A percentile compares a stretch with the other conserved stretches of the same genome.
These are phyloP conservation scores for Aegilops tauschii DNA, from an alignment of 176 grass and related monocot species.

Conservation along the genomic window DNA sequence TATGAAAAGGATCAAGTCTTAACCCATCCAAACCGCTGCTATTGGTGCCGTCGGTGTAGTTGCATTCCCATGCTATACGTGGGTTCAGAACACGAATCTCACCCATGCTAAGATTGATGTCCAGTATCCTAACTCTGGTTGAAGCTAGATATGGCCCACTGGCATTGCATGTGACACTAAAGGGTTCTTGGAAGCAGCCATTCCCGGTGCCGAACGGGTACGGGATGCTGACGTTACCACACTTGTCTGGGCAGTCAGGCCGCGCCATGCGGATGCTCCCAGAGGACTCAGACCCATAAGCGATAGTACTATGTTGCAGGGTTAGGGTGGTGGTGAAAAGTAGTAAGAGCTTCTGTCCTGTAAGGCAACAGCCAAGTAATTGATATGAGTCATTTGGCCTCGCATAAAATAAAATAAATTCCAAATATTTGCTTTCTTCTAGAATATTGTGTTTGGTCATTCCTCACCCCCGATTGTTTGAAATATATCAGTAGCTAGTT, in stretches of 20 bases:
- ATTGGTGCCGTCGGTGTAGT: neutral
- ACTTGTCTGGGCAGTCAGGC: slow-evolving; percentile 29
- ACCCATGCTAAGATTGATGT: neutral
- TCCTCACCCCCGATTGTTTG: neutral
- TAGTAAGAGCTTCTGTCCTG: neutral
- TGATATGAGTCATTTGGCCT: neutral
- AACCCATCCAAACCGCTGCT: neutral
- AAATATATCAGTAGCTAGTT: neutral
- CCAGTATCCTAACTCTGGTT: neutral
- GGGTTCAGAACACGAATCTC: neutral
- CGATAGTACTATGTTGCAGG: neutral
- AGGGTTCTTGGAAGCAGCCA: slow-evolving; percentile 22
- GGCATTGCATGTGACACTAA: slow-evolving; percentile 4
- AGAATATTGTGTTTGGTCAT: neutral
- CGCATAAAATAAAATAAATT: neutral
- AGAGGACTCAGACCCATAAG: neutral
- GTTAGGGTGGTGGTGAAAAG: neutral
- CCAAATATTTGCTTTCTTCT: neutral
- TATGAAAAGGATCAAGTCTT: neutral
- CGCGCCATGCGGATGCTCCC: neutral
- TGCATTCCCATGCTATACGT: neutral
- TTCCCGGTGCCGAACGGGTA: slow-evolving; percentile 49
- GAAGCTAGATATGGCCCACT: neutral
- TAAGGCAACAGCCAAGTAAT: neutral
- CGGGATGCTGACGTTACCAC: slow-evolving; percentile 45